Evolutionary conservation across 805 yeast genomes (phyloP).

Genomic region (Myxozyma neotropica): DNA sequence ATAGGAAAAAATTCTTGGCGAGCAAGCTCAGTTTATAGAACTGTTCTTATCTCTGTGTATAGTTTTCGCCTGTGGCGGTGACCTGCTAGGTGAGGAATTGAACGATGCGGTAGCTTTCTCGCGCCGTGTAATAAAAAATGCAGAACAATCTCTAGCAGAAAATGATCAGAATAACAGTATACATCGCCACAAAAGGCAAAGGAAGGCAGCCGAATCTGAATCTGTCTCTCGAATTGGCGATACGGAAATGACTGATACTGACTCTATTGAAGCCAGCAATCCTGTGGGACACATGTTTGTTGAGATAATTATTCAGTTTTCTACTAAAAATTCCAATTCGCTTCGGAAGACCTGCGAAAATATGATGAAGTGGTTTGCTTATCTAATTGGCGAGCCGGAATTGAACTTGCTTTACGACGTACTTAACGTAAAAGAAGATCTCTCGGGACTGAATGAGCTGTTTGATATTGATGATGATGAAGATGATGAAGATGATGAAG

Average conservation of each 20-base stretch:
- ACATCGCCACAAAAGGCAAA: background rate
- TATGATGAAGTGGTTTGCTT: conserved; percentile 15
- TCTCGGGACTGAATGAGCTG: conserved; percentile 24
- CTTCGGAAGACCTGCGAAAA: conserved; percentile 14
- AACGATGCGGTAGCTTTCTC: conserved; percentile 10
- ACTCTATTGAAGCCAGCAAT: background rate
- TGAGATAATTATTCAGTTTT: conserved; percentile 15
- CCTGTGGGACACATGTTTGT: conserved; percentile 9
- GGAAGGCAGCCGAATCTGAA: background rate
- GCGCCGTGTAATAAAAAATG: background rate
- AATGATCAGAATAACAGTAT: background rate
- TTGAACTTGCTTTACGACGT: conserved; percentile 18
- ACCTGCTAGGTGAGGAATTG: conserved; percentile 9
- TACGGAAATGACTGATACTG: background rate
- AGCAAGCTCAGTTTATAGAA: conserved; percentile 4
- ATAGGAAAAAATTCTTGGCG: background rate
- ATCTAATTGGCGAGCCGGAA: conserved; percentile 9
- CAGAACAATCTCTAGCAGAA: background rate
- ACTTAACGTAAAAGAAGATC: conserved; percentile 16
- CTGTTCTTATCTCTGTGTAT: conserved; percentile 10
- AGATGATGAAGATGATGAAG: conserved; percentile 19
- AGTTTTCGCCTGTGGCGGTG: background rate
- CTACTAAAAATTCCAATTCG: conserved; percentile 14
- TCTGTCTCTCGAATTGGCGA: background rate
- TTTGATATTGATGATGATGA: conserved; percentile 22